Evolutionary conservation across 1,139 yeast species (phyloP).

Genomic region (Kurtzmaniella natalensis): DNA sequence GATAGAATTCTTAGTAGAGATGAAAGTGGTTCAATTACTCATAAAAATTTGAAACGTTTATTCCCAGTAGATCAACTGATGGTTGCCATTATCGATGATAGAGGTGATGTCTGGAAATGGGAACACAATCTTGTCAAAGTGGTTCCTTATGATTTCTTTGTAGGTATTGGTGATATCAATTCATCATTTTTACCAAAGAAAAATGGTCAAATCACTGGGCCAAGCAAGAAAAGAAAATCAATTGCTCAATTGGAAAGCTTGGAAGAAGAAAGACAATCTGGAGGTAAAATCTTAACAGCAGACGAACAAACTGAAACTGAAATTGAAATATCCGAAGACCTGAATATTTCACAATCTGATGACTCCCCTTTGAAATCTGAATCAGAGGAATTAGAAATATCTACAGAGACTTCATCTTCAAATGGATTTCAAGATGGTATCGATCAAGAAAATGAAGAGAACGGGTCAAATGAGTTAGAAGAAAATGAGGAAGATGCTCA

Average conservation of each 20-base stretch:
- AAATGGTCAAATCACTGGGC: constrained; percentile 64
- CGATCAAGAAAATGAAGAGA: constrained; percentile 15
- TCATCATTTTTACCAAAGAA: constrained; percentile 87
- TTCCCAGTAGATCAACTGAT: constrained; percentile 95
- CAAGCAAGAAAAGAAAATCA: constrained; percentile 57
- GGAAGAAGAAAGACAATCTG: constrained; percentile 13
- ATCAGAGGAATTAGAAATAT: no score
- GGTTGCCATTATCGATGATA: constrained; percentile 95
- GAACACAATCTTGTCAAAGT: constrained; percentile 86
- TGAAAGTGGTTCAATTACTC: constrained; percentile 90
- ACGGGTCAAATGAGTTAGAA: constrained; percentile 9
- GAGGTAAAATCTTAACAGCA: constrained; percentile 3
- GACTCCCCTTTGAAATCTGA: no score
- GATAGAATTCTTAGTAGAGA: constrained; percentile 90
- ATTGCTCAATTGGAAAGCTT: constrained; percentile 48
- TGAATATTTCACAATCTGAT: constrained; percentile 8
- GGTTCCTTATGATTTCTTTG: constrained; percentile 92
- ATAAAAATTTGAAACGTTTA: constrained; percentile 78
- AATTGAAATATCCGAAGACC: constrained; percentile 13
- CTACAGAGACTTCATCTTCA: no score
- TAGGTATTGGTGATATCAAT: constrained; percentile 96
- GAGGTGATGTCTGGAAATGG: constrained; percentile 99
- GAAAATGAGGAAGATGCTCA: constrained; percentile 38
- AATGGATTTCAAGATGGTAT: no score
- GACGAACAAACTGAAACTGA: constrained; percentile 22